These are phyloP conservation scores for Oropetium thomaeum DNA, from an alignment of 176 grass and related monocot genomes.

Conservation along the genomic window DNA sequence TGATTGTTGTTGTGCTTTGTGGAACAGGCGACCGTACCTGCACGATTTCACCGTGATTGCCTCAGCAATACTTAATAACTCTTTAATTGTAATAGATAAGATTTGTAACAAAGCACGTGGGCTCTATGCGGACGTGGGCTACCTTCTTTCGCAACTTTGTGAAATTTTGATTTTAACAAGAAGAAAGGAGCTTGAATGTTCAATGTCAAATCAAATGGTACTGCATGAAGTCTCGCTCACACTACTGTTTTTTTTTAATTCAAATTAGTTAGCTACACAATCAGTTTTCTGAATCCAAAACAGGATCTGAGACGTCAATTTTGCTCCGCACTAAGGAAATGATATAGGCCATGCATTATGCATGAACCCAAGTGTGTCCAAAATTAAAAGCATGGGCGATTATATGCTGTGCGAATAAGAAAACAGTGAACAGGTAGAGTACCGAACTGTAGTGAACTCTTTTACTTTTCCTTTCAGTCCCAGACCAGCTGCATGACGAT, in stretches of 20 bases:
- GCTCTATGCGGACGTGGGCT: not conserved
- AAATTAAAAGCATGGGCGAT: too few species aligned
- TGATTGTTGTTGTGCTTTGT: conserved; percentile 17
- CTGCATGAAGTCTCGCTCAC: not conserved
- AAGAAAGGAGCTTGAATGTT: not conserved
- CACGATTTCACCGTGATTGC: conserved; percentile 14
- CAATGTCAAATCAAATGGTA: not conserved
- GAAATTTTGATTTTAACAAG: not conserved
- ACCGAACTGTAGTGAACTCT: not conserved
- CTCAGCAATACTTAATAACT: not conserved
- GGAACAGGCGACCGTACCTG: conserved; percentile 17
- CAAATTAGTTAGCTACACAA: too few species aligned
- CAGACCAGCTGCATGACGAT: conserved; percentile 21
- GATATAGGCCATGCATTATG: too few species aligned
- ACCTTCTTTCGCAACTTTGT: not conserved
- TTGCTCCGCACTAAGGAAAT: too few species aligned
- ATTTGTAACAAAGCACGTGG: conserved; percentile 12
- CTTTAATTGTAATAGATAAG: not conserved
- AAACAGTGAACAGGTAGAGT: too few species aligned
- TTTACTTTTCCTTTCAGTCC: conserved; percentile 34
- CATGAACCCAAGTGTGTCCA: too few species aligned
- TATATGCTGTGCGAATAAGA: conserved; percentile 7
- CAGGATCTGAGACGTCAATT: too few species aligned
- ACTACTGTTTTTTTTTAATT: too few species aligned
- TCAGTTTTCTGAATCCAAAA: too few species aligned